phyloP scores from a whole-genome alignment of 345 rosid species.

The Pelargonium nanum region DNA sequence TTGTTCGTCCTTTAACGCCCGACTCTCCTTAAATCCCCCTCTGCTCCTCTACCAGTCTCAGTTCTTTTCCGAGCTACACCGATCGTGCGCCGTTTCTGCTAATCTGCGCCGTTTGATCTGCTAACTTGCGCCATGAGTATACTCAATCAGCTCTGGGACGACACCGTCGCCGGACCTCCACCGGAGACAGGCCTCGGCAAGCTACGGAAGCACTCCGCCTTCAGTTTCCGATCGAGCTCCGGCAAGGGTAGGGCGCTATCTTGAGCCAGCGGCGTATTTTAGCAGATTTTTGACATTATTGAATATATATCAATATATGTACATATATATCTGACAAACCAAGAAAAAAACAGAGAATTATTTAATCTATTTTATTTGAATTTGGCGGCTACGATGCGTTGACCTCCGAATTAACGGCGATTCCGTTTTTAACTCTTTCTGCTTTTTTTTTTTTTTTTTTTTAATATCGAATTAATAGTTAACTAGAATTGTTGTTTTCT shows the following conservation, averaged over 20 bases:
- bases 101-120: background rate
- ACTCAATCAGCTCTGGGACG: conserved; percentile 94
- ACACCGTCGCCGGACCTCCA: conserved; percentile 91
- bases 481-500: background rate
- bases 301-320: background rate
- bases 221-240: conserved; percentile 57
- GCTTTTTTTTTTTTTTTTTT: background rate
- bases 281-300: background rate
- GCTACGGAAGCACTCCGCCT: conserved; percentile 71
- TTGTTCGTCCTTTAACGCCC: background rate
- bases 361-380: background rate
- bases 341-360: background rate
- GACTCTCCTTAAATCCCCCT: background rate
- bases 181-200: conserved; percentile 94
- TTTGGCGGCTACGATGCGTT: background rate
- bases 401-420: too few relatives aligned
- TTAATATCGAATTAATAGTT: background rate
- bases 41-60: background rate
- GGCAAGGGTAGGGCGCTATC: conserved; percentile 70
- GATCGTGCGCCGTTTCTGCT: background rate
- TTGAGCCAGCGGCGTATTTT: conserved; percentile 9
- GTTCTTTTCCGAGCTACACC: too few relatives aligned
- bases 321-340: background rate
- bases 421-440: too few relatives aligned
- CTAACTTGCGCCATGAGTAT: conserved; percentile 43